Percentiles rank a stretch among this genome's conserved stretches.
Conservation (phyloP, 805 yeast genomes). For the Kodamaea laetipori region DNA sequence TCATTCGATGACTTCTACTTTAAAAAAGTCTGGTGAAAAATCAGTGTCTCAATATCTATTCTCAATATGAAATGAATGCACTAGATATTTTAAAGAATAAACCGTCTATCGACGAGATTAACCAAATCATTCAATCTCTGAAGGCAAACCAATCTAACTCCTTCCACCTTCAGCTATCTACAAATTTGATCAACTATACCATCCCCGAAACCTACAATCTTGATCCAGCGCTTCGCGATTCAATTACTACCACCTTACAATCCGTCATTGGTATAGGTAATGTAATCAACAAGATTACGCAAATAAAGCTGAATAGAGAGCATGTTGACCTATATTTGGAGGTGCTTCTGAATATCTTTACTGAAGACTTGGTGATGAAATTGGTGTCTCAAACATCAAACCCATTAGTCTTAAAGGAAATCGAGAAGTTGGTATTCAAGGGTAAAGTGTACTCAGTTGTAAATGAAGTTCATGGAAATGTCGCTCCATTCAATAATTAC, state of each 20-base stretch:
- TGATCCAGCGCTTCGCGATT: constrained; percentile 18
- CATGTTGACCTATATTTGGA: constrained; percentile 15
- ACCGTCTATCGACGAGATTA: constrained; percentile 17
- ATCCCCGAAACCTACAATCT: constrained; percentile 33
- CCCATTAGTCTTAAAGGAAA: constrained; percentile 27
- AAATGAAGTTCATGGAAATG: constrained; percentile 23
- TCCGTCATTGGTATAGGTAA: constrained; percentile 37
- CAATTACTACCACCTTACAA: constrained; percentile 20
- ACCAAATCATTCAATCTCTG: constrained; percentile 6
- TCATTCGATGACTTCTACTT: background rate
- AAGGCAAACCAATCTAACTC: background rate
- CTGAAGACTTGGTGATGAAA: constrained; percentile 17
- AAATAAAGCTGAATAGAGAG: constrained; percentile 1
- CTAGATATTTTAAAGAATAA: constrained; percentile 17
- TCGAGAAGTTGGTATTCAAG: constrained; percentile 40
- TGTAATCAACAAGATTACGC: constrained; percentile 22
- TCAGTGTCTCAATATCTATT: background rate
- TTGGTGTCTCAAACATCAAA: constrained; percentile 10
- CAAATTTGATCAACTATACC: constrained; percentile 32
- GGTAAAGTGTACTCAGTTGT: constrained; percentile 31
- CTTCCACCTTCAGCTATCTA: constrained; percentile 18
- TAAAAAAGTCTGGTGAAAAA: background rate
- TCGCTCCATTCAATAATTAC: constrained; percentile 22
- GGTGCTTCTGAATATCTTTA: constrained; percentile 20
- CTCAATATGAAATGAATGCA: background rate